These are phyloP conservation scores for Leishmania turanica DNA, from an alignment of 208 protist species.

Conservation along the genomic window DNA sequence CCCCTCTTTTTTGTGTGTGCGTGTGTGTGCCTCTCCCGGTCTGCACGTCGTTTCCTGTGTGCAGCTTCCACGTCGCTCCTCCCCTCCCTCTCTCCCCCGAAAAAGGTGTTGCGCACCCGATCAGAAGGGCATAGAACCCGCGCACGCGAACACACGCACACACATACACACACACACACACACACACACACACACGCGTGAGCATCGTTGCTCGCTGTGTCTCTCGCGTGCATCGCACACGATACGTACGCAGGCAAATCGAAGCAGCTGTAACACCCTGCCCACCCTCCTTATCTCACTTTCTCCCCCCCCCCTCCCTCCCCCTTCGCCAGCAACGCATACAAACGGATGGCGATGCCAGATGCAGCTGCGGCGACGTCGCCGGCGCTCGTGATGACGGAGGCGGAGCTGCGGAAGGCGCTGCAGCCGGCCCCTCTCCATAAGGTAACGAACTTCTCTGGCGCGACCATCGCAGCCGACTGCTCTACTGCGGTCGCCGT, in stretches of 20 bases:
- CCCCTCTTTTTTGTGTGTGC: neutral
- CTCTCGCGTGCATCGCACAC: neutral
- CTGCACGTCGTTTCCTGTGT: no score
- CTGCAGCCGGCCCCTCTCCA: constrained; percentile 37
- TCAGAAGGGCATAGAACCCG: neutral
- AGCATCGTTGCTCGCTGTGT: neutral
- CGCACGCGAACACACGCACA: neutral
- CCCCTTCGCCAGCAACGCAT: neutral
- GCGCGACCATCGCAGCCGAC: constrained; percentile 54
- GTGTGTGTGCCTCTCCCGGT: neutral
- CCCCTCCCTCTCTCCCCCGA: neutral
- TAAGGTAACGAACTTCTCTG: constrained; percentile 60
- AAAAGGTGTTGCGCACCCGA: neutral
- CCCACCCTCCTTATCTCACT: neutral
- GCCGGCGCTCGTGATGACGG: constrained; percentile 19
- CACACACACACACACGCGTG: neutral
- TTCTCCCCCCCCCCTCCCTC: neutral
- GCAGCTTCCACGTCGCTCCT: neutral
- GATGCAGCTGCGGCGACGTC: neutral
- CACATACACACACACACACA: neutral
- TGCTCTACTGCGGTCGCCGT: constrained; percentile 67
- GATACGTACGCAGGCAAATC: neutral
- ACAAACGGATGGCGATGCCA: neutral
- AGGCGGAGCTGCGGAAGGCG: constrained; percentile 37
- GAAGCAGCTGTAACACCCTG: neutral